These are phyloP conservation scores for Pleurotus pulmonarius DNA, from an alignment of 768 basidiomycete species.

Conservation along the genomic window DNA sequence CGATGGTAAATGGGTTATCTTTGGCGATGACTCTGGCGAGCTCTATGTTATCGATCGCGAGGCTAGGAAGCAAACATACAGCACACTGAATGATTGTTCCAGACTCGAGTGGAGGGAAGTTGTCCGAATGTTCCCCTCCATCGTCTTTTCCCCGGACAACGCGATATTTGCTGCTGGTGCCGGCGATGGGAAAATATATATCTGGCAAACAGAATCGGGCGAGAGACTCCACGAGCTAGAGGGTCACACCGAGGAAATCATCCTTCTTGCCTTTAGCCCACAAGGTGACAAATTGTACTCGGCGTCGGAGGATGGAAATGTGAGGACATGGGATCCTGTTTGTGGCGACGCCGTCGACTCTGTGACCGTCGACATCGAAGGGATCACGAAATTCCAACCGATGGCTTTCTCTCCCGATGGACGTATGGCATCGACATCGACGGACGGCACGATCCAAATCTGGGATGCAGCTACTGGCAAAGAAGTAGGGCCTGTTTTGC, in stretches of 20 bases:
- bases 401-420: constrained; percentile 6
- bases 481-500: constrained; percentile 1
- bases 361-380: neutral
- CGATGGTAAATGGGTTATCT: neutral
- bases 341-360: neutral
- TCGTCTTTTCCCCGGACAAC: constrained; percentile 5
- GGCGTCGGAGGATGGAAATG: neutral
- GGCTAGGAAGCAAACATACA: neutral
- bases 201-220: constrained; percentile 1
- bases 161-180: constrained; percentile 1
- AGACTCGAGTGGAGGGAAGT: neutral
- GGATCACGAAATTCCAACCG: neutral
- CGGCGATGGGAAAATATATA: neutral
- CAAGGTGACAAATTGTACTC: constrained; percentile 4
- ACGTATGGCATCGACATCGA: neutral
- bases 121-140: constrained; percentile 1
- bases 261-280: constrained; percentile 3
- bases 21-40: neutral
- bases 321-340: constrained; percentile 5
- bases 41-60: neutral
- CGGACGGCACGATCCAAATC: constrained; percentile 3
- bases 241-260: constrained; percentile 4
- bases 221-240: neutral
- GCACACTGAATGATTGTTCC: neutral
- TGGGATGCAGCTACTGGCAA: neutral